These are phyloP conservation scores for Sphaerulina musiva DNA, from an alignment of 2,329 filamentous ascomycete species.

Conservation along the genomic window DNA sequence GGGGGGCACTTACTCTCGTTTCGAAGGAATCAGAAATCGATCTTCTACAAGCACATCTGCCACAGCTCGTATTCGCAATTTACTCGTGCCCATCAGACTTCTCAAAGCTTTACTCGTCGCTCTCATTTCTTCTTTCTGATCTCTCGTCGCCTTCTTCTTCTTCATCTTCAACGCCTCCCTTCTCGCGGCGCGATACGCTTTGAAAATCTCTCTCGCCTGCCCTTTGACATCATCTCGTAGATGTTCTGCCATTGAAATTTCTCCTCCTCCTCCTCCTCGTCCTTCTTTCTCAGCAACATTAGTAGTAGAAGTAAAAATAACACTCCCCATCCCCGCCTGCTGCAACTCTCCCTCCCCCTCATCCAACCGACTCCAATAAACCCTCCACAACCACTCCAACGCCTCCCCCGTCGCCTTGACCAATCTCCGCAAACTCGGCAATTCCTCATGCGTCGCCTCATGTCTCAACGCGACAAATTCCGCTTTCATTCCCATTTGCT, in stretches of 20 bases:
- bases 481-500: slow-evolving; percentile 61
- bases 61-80: slow-evolving; percentile 14
- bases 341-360: slow-evolving; percentile 14
- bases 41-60: slow-evolving; percentile 33
- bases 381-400: slow-evolving; percentile 78
- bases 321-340: no score
- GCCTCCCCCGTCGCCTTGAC: slow-evolving; percentile 63
- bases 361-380: slow-evolving; percentile 65
- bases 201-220: slow-evolving; percentile 22
- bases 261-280: no score
- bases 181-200: slow-evolving; percentile 23
- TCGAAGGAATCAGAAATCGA: slow-evolving; percentile 34
- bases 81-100: slow-evolving; percentile 11
- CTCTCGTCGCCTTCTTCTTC: slow-evolving; percentile 15
- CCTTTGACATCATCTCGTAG: slow-evolving; percentile 27
- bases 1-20: slow-evolving; percentile 26
- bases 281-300: no score
- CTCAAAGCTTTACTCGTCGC: slow-evolving; percentile 12
- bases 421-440: slow-evolving; percentile 69
- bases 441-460: slow-evolving; percentile 81
- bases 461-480: slow-evolving; percentile 85
- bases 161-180: slow-evolving; percentile 32
- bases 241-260: no score
- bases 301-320: no score
- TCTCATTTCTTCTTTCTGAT: slow-evolving; percentile 9